phyloP scores from a whole-genome alignment of 176 grass and related monocot genomes.

The Alloteropsis semialata region DNA sequence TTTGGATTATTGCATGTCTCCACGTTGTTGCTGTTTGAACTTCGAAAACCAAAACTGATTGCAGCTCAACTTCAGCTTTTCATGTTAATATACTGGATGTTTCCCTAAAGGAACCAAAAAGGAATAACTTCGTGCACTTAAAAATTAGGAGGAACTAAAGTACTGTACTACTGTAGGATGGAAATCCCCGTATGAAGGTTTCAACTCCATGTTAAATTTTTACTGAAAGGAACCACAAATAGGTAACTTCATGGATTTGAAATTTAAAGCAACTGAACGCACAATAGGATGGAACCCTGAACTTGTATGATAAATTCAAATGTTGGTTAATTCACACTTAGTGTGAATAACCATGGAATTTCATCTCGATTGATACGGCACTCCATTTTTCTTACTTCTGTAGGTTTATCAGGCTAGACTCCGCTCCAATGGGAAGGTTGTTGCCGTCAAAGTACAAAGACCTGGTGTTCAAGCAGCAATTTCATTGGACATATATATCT shows the following conservation, averaged over 20 bases:
- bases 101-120: not conserved
- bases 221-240: not conserved
- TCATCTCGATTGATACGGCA: not conserved
- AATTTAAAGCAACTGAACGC: slow-evolving; percentile 1
- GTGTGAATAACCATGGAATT: not conserved
- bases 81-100: not conserved
- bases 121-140: not conserved
- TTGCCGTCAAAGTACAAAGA: slow-evolving; percentile 98
- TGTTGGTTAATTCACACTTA: not conserved
- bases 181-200: not conserved
- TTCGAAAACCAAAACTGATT: not conserved
- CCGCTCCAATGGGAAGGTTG: slow-evolving; percentile 60
- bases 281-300: not conserved
- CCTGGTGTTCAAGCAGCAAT: slow-evolving; percentile 95
- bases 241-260: not conserved
- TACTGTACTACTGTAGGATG: not conserved
- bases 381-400: slow-evolving; percentile 28
- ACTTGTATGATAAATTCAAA: slow-evolving; percentile 9
- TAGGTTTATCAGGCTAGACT: slow-evolving; percentile 94
- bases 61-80: slow-evolving; percentile 1
- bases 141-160: slow-evolving; percentile 3
- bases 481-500: slow-evolving; percentile 94
- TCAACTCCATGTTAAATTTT: not conserved
- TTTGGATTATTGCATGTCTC: slow-evolving; percentile 15
- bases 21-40: not conserved